Conservation (phyloP, 352 stramenopile genomes). For the Globisporangium abappressorium region DNA sequence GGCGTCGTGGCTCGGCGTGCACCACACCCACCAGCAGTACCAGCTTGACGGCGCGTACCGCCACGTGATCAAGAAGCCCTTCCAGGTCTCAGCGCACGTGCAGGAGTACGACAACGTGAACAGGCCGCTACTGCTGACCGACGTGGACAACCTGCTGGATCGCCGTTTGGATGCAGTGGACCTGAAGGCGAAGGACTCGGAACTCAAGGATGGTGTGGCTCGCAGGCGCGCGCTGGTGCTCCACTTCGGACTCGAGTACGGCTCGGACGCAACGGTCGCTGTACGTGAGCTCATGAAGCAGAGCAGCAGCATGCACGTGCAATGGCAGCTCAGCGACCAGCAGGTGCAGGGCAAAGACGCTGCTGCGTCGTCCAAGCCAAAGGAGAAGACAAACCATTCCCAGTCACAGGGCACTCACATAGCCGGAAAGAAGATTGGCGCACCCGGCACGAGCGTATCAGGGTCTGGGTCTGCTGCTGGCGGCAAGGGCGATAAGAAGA, state of each 20-base stretch:
- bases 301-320: conserved; percentile 80
- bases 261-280: conserved; percentile 91
- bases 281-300: conserved; percentile 95
- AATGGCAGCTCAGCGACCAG: conserved; percentile 46
- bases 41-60: conserved; percentile 86
- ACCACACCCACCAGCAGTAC: conserved; percentile 57
- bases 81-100: conserved; percentile 80
- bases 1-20: conserved; percentile 21
- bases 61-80: conserved; percentile 87
- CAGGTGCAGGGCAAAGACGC: not conserved
- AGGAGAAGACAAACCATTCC: not conserved
- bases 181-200: not conserved
- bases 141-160: conserved; percentile 67
- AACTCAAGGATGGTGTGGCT: not conserved
- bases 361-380: conserved; percentile 2
- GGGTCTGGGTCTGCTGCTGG: conserved; percentile 2
- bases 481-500: conserved; percentile 50
- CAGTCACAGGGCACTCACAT: not conserved
- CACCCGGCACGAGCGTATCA: not conserved
- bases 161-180: not conserved
- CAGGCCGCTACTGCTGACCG: conserved; percentile 88
- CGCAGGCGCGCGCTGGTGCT: conserved; percentile 41
- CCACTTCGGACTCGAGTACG: conserved; percentile 58
- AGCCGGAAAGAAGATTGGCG: conserved; percentile 3
- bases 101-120: conserved; percentile 84